phyloP scores from a whole-genome alignment of 306 rosid species.

The Corylus heterophylla region DNA sequence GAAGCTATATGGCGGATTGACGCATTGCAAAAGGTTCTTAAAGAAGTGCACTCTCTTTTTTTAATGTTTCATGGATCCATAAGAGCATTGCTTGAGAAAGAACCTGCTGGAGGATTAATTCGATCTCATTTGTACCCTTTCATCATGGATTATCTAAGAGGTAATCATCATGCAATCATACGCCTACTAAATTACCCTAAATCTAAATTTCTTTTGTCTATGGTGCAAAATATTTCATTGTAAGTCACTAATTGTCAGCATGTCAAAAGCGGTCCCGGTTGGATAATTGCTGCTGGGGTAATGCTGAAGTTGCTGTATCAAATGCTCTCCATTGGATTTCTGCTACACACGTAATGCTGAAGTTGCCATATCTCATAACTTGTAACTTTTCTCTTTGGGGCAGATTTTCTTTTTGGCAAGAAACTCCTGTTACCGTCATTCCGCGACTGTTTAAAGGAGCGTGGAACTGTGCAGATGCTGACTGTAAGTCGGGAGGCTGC shows the following conservation, averaged over 20 bases:
- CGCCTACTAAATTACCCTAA: constrained; percentile 25
- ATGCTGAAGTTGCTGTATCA: constrained; percentile 88
- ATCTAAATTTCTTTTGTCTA: constrained; percentile 34
- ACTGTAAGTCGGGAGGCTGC: constrained; percentile 93
- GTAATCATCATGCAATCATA: constrained; percentile 50
- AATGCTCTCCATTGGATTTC: constrained; percentile 63
- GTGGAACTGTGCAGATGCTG: constrained; percentile 94
- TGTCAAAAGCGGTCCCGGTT: constrained; percentile 84
- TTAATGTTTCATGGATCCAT: constrained; percentile 84
- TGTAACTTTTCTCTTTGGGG: constrained; percentile 73
- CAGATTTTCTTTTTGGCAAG: constrained; percentile 90
- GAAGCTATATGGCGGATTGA: constrained; percentile 82
- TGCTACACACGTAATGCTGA: constrained; percentile 69
- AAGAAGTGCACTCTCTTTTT: constrained; percentile 86
- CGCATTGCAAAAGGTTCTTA: constrained; percentile 77
- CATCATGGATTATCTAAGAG: constrained; percentile 88
- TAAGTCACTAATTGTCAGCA: constrained; percentile 91
- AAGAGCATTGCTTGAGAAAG: constrained; percentile 81
- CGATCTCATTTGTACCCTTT: constrained; percentile 81
- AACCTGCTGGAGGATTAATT: constrained; percentile 70
- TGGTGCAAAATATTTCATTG: constrained; percentile 80
- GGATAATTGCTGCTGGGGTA: constrained; percentile 98
- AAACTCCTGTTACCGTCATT: constrained; percentile 86
- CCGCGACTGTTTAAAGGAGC: constrained; percentile 84
- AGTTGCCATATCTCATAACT: constrained; percentile 72